Base-by-base conservation (phyloP, 805 yeast species). In the Dipodascopsis uninucleata region DNA sequence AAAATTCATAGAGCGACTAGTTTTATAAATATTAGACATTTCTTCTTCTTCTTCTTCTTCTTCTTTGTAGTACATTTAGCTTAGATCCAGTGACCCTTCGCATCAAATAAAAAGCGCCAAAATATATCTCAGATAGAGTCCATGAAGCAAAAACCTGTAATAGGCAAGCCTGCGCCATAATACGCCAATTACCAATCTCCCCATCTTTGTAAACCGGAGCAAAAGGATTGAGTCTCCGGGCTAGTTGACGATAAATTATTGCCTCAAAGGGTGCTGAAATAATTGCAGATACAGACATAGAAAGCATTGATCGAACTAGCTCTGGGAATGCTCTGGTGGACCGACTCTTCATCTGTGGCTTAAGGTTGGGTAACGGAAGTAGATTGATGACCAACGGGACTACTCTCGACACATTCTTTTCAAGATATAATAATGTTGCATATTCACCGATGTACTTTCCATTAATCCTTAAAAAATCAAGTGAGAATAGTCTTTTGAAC, bases 121-220 rank as follows among this genome's bases (percentile, higher is more conserved):
- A 10, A 26, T n/a, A n/a, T 26, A n/a, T n/a, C 29, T 10, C n/a
- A 10, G 29, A 26, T n/a, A 26, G 12, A n/a, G 29, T n/a, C 12
- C 29, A 10, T 10, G 10, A 26, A n/a, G n/a, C 10, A 26, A 26
- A 26, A n/a, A 26, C n/a, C 12, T 26, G 10, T 10, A n/a, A 10
- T 10, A n/a, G 10, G n/a, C 12, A 10, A 26, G 29, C 29, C 29
- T n/a, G 29, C 29, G n/a, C n/a, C 9, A 36, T 3, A 14, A 38
- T 18, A 14, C 41, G 34, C 41, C 41, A 38, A 20, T 38, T 38
- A 9, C 41, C 41, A 4, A 38, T 29, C 26, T 38, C 41, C 12
- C 41, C 40, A n/a, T 7, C 9, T 20, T 17, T 12, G 16, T 38
- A 38, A 20, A 26, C 41, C 14, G 22, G 38, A 20, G 22, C 38